Percentiles rank a stretch among this genome's conserved stretches.
These are phyloP conservation scores for Hypocrella siamensis DNA, from an alignment of 2,329 filamentous ascomycete genomes.

Conservation along the genomic window DNA sequence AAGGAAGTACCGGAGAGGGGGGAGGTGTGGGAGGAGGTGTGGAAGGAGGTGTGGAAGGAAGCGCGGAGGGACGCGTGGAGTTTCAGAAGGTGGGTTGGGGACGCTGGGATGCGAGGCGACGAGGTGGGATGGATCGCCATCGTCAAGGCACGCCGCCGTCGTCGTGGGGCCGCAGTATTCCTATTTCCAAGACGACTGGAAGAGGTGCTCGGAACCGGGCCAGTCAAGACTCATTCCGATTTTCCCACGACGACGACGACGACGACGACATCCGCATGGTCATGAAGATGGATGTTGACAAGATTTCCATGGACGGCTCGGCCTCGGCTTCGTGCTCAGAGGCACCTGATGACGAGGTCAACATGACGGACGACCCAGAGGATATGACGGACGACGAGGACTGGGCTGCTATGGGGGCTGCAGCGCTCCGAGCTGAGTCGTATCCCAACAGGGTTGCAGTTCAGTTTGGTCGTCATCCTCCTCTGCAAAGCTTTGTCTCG, in stretches of 20 bases:
- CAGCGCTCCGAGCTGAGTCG: conserved; percentile 57
- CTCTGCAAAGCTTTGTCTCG: too few species aligned
- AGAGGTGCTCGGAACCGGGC: conserved; percentile 40
- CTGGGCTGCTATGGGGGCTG: conserved; percentile 81
- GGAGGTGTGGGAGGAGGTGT: conserved; percentile 54
- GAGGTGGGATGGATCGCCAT: conserved; percentile 41
- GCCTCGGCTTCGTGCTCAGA: conserved; percentile 63
- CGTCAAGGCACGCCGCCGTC: conserved; percentile 24
- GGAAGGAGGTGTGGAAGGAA: conserved; percentile 46
- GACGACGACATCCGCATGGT: conserved; percentile 51
- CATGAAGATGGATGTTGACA: conserved; percentile 75
- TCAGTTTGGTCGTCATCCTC: conserved; percentile 24
- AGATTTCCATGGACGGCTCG: conserved; percentile 73
- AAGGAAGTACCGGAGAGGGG: conserved; percentile 55
- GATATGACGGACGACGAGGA: conserved; percentile 93
- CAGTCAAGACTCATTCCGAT: conserved; percentile 56
- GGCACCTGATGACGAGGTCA: conserved; percentile 49
- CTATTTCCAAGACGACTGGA: conserved; percentile 31
- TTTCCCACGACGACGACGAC: conserved; percentile 60
- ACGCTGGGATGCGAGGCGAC: conserved; percentile 74
- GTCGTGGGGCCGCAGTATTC: conserved; percentile 35
- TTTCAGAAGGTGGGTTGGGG: conserved; percentile 98
- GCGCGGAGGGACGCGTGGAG: conserved; percentile 53
- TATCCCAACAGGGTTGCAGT: conserved; percentile 37
- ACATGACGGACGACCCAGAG: conserved; percentile 59